Evolutionary conservation across 169 alveolate genomes (phyloP).

Genomic region (Pseudocohnilembus persalinus): DNA sequence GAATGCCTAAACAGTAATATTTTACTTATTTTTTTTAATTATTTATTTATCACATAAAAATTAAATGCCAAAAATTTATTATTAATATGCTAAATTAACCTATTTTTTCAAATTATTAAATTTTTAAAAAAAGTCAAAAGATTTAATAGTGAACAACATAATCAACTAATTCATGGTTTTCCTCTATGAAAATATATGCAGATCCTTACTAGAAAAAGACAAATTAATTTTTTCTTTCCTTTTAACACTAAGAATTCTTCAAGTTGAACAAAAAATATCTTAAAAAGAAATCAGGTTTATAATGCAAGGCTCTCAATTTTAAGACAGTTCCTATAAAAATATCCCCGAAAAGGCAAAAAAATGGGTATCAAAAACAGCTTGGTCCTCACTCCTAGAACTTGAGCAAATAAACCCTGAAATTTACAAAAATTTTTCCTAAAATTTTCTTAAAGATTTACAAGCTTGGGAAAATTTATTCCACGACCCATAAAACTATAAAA

Average conservation of each 20-base stretch:
- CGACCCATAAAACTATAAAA: conserved; percentile 64
- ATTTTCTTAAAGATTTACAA: conserved; percentile 60
- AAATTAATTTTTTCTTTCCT: conserved; percentile 81
- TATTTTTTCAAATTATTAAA: too few species aligned
- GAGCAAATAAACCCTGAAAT: conserved; percentile 54
- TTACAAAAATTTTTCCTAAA: conserved; percentile 61
- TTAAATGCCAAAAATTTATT: too few species aligned
- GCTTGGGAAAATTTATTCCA: conserved; percentile 73
- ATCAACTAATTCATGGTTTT: conserved; percentile 17
- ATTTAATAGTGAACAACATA: conserved; percentile 7
- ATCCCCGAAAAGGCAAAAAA: conserved; percentile 50
- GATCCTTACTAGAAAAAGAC: conserved; percentile 54
- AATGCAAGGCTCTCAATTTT: conserved; percentile 85
- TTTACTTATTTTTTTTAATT: not conserved
- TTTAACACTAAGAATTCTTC: conserved; percentile 76
- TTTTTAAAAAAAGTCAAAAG: not conserved
- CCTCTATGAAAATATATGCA: conserved; percentile 20
- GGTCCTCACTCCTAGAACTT: conserved; percentile 81
- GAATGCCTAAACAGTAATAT: conserved; percentile 32
- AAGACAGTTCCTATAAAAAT: conserved; percentile 59
- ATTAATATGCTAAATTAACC: too few species aligned
- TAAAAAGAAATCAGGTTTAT: conserved; percentile 74
- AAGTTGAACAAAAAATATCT: conserved; percentile 67
- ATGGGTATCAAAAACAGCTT: conserved; percentile 74
- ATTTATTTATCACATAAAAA: too few species aligned